Evolutionary conservation across 768 basidiomycete species (phyloP), one percentile per base, ranked within the genome.

Genomic region (Podaxis sp.): DNA sequence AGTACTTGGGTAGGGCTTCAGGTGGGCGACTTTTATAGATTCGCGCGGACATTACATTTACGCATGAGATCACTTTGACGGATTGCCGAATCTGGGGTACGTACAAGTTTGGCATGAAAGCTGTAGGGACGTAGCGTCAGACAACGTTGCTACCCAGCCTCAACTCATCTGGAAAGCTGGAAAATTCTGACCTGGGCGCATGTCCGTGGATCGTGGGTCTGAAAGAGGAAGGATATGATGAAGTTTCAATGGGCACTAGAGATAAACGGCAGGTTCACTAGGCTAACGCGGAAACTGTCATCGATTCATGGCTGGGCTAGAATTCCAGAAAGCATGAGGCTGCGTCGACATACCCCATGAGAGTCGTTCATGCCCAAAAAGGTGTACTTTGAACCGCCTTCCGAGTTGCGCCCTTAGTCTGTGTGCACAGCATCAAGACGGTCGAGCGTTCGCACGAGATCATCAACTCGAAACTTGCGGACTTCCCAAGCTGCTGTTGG

Each of bases 41-140:
- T 27, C 16, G 52, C 18, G 32, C 52, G 36, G 53, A 38, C 52
- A 61, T 61, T 55, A 42, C 59, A 61, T 57, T 57, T 21, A 35
- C 25, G 27, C 47, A 50, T 48, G 28, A 61, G 59, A 61, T 61
- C 59, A 18, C 51, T 37, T 48, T 48, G 52, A 40, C 52, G 32
- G 52, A 54, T 47, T 61, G 18, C 59, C 59, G 27, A 54, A 47
- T 47, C 53, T 48, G 52, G 53, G 52, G 59, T 37, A 61, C 25
- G 35, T 38, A 42, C 51, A 18, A 35, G 54, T 50, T 60, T 38
- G 51, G 57, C 25, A 50, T 28, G 28, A 62, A 59, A 55, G 62
- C 62, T 63, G 62, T 63, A 64, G 64, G 66, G 66, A 64, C 50
- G 55, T 59, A 65, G 63, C 63, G 51, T 64, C 51, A 64, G 61